phyloP scores from a whole-genome alignment of 371 early-diverging fungal genomes.

The Rhizomucor miehei region DNA sequence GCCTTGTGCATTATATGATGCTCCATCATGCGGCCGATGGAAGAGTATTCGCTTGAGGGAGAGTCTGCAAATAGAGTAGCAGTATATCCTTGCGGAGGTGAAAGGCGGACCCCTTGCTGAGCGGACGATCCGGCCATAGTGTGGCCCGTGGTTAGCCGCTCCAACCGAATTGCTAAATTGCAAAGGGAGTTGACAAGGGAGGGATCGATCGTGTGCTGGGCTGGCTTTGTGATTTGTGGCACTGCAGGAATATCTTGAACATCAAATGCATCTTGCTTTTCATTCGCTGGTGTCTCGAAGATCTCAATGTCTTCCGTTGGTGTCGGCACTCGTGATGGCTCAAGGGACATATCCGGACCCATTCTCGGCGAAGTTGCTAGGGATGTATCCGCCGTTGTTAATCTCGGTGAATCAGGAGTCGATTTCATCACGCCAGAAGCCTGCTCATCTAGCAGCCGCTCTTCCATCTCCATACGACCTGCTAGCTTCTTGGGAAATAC shows the following conservation, averaged over 20 bases:
- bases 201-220: slow-evolving; percentile 28
- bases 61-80: neutral
- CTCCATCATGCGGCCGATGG: slow-evolving; percentile 15
- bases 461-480: slow-evolving; percentile 42
- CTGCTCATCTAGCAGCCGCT: slow-evolving; percentile 1
- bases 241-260: neutral
- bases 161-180: slow-evolving; percentile 40
- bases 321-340: neutral
- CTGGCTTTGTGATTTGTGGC: slow-evolving; percentile 1
- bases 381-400: neutral
- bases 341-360: neutral
- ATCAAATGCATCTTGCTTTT: neutral
- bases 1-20: slow-evolving; percentile 31
- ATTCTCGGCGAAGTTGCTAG: neutral
- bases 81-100: neutral
- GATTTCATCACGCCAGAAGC: neutral
- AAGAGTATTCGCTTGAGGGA: neutral
- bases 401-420: neutral
- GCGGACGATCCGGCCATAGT: slow-evolving; percentile 16
- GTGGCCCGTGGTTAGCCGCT: slow-evolving; percentile 26
- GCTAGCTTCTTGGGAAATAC: slow-evolving; percentile 64
- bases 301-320: neutral
- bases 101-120: neutral
- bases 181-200: slow-evolving; percentile 30
- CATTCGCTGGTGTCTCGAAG: neutral